Evolutionary conservation across 106 monocot genomes (phyloP).

Genomic region (Dendrobium nobile): DNA sequence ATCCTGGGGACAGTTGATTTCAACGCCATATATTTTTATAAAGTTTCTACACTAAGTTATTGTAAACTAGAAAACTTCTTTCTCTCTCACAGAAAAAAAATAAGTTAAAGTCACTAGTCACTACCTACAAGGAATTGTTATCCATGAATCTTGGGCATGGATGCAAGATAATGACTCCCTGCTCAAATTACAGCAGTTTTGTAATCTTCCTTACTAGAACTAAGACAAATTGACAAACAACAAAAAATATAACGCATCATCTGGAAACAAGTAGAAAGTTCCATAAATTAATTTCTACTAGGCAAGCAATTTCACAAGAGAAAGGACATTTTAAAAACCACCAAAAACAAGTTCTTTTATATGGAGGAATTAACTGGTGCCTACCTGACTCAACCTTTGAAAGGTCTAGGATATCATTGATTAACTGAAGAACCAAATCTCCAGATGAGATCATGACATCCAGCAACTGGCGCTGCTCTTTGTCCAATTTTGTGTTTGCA

Average conservation of each 20-base stretch:
- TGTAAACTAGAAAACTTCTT: neutral
- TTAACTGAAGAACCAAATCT: conserved; percentile 69
- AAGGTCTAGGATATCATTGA: conserved; percentile 80
- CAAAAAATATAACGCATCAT: neutral
- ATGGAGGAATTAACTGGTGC: neutral
- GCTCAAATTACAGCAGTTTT: neutral
- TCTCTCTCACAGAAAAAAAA: neutral
- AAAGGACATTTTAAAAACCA: neutral
- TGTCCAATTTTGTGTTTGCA: conserved; percentile 52
- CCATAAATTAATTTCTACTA: neutral
- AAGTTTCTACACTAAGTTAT: neutral
- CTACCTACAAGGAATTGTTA: neutral
- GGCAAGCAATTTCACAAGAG: neutral
- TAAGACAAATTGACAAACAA: neutral
- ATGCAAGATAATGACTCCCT: neutral
- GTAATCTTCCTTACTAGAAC: neutral
- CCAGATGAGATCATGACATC: conserved; percentile 82
- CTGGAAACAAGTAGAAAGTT: neutral
- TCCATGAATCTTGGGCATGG: neutral
- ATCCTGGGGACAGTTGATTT: neutral
- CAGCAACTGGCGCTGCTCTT: conserved; percentile 54
- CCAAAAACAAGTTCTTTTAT: neutral
- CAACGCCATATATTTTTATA: neutral
- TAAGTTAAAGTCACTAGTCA: neutral
- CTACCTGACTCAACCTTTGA: conserved; percentile 83